These are phyloP conservation scores for Quercus agrifolia DNA, from an alignment of 306 rosid genomes.

Conservation along the genomic window DNA sequence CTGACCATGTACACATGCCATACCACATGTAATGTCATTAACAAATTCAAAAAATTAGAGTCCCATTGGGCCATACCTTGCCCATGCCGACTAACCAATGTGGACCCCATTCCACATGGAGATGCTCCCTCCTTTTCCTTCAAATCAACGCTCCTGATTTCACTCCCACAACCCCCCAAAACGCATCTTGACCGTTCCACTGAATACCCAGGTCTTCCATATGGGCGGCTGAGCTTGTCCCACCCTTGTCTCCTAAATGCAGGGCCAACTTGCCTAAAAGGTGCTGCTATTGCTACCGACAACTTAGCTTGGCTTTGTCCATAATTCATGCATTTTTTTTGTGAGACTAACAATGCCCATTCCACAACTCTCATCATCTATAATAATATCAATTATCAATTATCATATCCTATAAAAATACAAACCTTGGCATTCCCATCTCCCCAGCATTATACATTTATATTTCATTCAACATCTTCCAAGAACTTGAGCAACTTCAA, in stretches of 20 bases:
- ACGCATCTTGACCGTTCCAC: constrained; percentile 48
- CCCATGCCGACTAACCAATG: constrained; percentile 31
- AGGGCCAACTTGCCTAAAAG: constrained; percentile 58
- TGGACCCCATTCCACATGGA: constrained; percentile 58
- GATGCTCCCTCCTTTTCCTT: constrained; percentile 41
- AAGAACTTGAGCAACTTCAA: constrained; percentile 1
- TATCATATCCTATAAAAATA: constrained; percentile 35
- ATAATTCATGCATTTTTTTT: constrained; percentile 40
- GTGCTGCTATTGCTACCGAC: constrained; percentile 82
- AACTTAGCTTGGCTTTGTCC: constrained; percentile 73
- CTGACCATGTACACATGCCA: not conserved
- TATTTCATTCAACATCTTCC: not conserved
- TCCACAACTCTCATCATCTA: not conserved
- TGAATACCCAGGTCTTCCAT: constrained; percentile 29
- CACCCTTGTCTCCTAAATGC: constrained; percentile 58
- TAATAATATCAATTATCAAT: too few species aligned
- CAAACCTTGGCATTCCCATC: constrained; percentile 23
- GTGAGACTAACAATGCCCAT: not conserved
- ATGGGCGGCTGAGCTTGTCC: constrained; percentile 67
- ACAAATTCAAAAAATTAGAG: constrained; percentile 13
- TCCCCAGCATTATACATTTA: constrained; percentile 9
- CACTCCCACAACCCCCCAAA: constrained; percentile 31
- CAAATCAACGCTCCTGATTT: constrained; percentile 45
- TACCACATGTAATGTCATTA: constrained; percentile 10
- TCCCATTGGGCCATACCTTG: constrained; percentile 44